phyloP scores from a whole-genome alignment of 2,329 filamentous ascomycete genomes.

The Simplicillium sp. region DNA sequence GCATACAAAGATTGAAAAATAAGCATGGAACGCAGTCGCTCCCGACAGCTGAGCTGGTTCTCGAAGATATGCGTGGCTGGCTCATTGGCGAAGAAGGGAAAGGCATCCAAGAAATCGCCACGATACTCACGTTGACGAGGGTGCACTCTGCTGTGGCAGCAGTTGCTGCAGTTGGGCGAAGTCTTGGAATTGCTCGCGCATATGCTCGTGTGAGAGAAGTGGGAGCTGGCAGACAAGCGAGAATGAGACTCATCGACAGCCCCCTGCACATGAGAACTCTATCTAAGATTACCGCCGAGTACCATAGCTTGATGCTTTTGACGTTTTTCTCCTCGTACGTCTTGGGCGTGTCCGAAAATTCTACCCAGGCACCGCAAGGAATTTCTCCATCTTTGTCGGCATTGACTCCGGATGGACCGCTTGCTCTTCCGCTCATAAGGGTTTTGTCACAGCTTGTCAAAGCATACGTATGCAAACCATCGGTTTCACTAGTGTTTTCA shows the following conservation, averaged over 20 bases:
- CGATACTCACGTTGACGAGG: slow-evolving; percentile 8
- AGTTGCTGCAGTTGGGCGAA: slow-evolving; percentile 3
- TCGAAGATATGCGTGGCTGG: slow-evolving; percentile 7
- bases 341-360: slow-evolving; percentile 8
- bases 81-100: slow-evolving; percentile 5
- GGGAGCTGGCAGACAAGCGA: neutral
- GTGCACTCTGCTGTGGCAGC: slow-evolving; percentile 4
- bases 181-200: slow-evolving; percentile 3
- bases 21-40: slow-evolving; percentile 9
- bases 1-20: slow-evolving; percentile 8
- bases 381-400: slow-evolving; percentile 56
- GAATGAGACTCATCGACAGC: slow-evolving; percentile 6
- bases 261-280: slow-evolving; percentile 8
- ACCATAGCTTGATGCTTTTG: slow-evolving; percentile 4
- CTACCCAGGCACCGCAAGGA: slow-evolving; percentile 19
- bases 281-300: slow-evolving; percentile 6
- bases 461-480: slow-evolving; percentile 8
- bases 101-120: slow-evolving; percentile 7
- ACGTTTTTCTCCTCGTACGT: slow-evolving; percentile 5
- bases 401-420: slow-evolving; percentile 48
- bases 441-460: slow-evolving; percentile 5
- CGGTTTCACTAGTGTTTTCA: slow-evolving; percentile 5
- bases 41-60: slow-evolving; percentile 7
- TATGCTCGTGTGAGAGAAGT: slow-evolving; percentile 1
- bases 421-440: slow-evolving; percentile 5